phyloP scores from a whole-genome alignment of 2,329 filamentous ascomycete genomes.

The Stagonosporopsis rhizophila region DNA sequence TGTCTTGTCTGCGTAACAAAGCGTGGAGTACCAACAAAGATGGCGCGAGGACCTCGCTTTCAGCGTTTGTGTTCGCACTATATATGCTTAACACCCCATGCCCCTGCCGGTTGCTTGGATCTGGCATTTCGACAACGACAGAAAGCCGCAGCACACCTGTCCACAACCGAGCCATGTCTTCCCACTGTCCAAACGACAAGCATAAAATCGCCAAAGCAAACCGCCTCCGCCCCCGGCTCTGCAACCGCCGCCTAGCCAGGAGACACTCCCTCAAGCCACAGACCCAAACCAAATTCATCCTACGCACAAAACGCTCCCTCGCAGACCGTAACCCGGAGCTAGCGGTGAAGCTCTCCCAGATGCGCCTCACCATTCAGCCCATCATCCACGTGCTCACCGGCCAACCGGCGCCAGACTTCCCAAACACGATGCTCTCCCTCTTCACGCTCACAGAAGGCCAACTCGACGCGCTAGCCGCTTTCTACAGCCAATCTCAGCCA shows the following conservation, averaged over 20 bases:
- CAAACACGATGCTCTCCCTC: slow-evolving; percentile 71
- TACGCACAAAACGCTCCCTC: slow-evolving; percentile 20
- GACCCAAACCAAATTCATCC: background rate
- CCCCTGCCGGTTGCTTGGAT: slow-evolving; percentile 22
- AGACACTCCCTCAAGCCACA: background rate
- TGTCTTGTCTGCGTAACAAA: slow-evolving; percentile 37
- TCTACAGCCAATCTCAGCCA: slow-evolving; percentile 72
- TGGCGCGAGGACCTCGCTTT: slow-evolving; percentile 27
- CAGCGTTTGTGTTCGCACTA: slow-evolving; percentile 36
- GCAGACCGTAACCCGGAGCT: slow-evolving; percentile 56
- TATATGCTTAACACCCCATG: slow-evolving; percentile 29
- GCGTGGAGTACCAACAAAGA: slow-evolving; percentile 38
- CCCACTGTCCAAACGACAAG: slow-evolving; percentile 1
- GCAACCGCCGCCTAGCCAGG: slow-evolving; percentile 20
- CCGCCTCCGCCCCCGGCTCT: slow-evolving; percentile 12
- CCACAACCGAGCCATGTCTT: slow-evolving; percentile 3
- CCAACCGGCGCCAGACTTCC: slow-evolving; percentile 69
- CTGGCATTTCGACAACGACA: background rate
- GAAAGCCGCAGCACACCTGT: slow-evolving; percentile 17
- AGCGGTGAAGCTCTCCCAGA: slow-evolving; percentile 67
- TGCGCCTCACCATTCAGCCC: slow-evolving; percentile 70
- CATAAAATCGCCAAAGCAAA: slow-evolving; percentile 24
- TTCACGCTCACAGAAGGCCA: slow-evolving; percentile 76
- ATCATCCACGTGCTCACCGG: slow-evolving; percentile 68
- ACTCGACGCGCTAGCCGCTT: slow-evolving; percentile 72